Evolutionary conservation across 1,284 basidiomycete genomes (phyloP).

Genomic region (Agaricales sp.): DNA sequence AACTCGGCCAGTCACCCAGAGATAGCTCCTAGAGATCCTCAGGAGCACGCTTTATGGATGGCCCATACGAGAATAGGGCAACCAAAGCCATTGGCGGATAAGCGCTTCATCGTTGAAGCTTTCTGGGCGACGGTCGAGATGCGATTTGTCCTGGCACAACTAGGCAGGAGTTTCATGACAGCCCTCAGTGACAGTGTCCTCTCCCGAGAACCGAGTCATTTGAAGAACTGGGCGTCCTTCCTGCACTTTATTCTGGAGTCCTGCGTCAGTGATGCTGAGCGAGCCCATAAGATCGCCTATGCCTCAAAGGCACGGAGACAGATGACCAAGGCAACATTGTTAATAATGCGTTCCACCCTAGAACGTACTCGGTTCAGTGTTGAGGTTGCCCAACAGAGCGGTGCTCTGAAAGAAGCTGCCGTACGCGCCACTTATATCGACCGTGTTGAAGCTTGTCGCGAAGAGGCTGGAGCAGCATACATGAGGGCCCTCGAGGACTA

Average conservation of each 20-base stretch:
- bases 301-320: constrained; percentile 25
- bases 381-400: constrained; percentile 16
- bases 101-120: constrained; percentile 43
- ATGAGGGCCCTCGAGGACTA: constrained; percentile 9
- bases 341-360: constrained; percentile 27
- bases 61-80: constrained; percentile 38
- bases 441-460: constrained; percentile 8
- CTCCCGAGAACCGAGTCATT: constrained; percentile 8
- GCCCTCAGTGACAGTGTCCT: constrained; percentile 5
- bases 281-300: constrained; percentile 24
- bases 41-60: constrained; percentile 34
- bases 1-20: constrained; percentile 21
- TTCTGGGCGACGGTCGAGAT: constrained; percentile 36
- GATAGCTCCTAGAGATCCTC: constrained; percentile 25
- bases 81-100: constrained; percentile 41
- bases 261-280: constrained; percentile 26
- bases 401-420: constrained; percentile 3
- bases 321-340: constrained; percentile 24
- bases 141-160: constrained; percentile 30
- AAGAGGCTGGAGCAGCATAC: constrained; percentile 2
- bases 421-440: constrained; percentile 6
- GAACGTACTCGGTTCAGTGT: constrained; percentile 28
- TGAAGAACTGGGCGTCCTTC: constrained; percentile 24
- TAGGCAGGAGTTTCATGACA: constrained; percentile 22
- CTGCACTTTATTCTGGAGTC: constrained; percentile 26